Base-by-base conservation (phyloP, 1,284 basidiomycete species). In the Anthracocystis setariae region DNA sequence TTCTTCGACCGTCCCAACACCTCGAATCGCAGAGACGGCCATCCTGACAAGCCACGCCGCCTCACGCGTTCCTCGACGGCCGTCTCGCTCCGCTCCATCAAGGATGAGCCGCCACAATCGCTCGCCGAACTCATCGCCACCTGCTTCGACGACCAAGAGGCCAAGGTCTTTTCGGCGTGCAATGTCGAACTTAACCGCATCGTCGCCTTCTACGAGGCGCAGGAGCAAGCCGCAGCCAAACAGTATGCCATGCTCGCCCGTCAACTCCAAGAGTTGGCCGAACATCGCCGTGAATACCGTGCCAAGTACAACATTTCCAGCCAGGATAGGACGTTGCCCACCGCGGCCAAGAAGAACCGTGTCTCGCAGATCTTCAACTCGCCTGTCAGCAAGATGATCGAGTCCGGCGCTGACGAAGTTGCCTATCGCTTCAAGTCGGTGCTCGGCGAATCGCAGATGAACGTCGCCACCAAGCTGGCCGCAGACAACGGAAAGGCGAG, bases 61-160 rank as follows among this genome's bases (percentile, higher is more conserved):
- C 44, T 70, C 10, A 4, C 39, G 8, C 46, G 46, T 2, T 35
- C 56, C 25, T 42, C 23, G 13, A 61, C 57, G 18, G 44, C 46
- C 13, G 33, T 43, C 18, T 65, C 62, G 21, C 37, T 39, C 21
- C 62, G 62, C 18, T 60, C 62, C 13, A 8, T 38, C 45, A 68
- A 58, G n/a, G 39, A 48, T 17, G 50, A 60, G 2, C 48, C 52
- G 13, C 68, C 64, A 15, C 33, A 45, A 12, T 47, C 55, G 7
- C 55, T 77, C 17, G 45, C 55, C 12, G 52, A 73, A 12, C 61
- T 74, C 27, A 68, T 79, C 32, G 37, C 40, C 9, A 83, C 91
- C 20, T 85, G 87, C 4, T 86, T 88, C 0, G 85, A 87, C 35
- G 90, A 94, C 76, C 82, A 54, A 92, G 95, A 85, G 88, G 94